Conservation (phyloP, 1,284 basidiomycete genomes). For the Naganishia albida region DNA sequence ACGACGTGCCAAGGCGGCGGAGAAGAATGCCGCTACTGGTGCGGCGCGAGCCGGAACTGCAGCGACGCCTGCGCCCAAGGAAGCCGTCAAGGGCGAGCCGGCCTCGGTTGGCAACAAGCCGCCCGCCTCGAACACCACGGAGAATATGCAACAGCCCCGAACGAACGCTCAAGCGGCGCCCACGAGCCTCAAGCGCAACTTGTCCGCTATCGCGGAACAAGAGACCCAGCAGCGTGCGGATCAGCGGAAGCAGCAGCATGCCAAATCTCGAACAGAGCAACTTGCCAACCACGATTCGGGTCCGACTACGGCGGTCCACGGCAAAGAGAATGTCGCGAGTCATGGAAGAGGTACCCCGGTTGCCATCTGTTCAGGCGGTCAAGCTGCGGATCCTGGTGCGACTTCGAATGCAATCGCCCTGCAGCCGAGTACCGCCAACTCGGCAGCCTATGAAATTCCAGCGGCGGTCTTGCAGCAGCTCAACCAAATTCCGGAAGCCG, state of each 20-base stretch:
- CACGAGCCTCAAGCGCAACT: constrained; percentile 12
- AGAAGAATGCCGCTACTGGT: not conserved
- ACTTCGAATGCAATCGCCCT: not conserved
- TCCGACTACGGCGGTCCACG: too few species aligned
- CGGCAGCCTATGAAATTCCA: not conserved
- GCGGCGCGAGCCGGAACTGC: not conserved
- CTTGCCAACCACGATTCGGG: not conserved
- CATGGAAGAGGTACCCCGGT: not conserved
- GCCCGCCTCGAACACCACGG: not conserved
- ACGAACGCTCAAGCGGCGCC: not conserved
- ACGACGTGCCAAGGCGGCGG: constrained; percentile 20
- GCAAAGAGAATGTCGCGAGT: constrained; percentile 7
- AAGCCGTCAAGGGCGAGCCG: constrained; percentile 5
- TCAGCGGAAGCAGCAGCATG: constrained; percentile 2
- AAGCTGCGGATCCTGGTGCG: not conserved
- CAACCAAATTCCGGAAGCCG: constrained; percentile 24
- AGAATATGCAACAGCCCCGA: not conserved
- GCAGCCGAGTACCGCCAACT: constrained; percentile 1
- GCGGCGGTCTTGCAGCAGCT: not conserved
- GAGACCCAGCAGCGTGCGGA: constrained; percentile 21
- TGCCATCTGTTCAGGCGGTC: not conserved
- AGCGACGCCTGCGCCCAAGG: not conserved
- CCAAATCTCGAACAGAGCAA: constrained; percentile 13
- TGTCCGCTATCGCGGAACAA: constrained; percentile 18
- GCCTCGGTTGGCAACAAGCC: not conserved